Evolutionary conservation across 768 basidiomycete genomes (phyloP).

Genomic region (Grammothele lineata): DNA sequence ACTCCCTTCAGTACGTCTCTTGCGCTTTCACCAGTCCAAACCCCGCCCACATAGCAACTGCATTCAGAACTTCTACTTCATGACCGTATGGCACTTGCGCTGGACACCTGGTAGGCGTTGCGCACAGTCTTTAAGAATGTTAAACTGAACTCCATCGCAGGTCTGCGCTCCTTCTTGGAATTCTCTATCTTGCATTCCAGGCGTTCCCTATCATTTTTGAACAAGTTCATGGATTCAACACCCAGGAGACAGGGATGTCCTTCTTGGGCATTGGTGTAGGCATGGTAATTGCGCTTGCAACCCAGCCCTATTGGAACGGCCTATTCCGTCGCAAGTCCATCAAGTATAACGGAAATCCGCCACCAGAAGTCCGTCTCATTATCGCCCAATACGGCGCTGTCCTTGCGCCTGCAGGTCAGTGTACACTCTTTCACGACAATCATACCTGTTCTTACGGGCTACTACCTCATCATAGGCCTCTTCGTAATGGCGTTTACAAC

Average conservation of each 20-base stretch:
- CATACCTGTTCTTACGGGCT: conserved; percentile 8
- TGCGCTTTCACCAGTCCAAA: not conserved
- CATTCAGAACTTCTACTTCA: conserved; percentile 58
- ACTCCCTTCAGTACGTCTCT: conserved; percentile 63
- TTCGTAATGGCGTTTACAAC: conserved; percentile 57
- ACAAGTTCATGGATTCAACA: conserved; percentile 46
- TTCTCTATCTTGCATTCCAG: conserved; percentile 51
- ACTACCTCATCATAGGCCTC: conserved; percentile 29
- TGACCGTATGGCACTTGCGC: conserved; percentile 73
- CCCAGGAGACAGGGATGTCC: conserved; percentile 43
- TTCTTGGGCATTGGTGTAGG: conserved; percentile 51
- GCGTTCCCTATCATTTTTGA: conserved; percentile 52
- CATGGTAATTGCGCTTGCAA: conserved; percentile 34
- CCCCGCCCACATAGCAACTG: not conserved
- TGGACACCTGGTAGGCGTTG: conserved; percentile 71
- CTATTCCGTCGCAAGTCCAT: conserved; percentile 33
- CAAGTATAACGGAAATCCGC: conserved; percentile 42
- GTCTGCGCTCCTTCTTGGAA: conserved; percentile 38
- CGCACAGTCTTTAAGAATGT: too few relatives aligned
- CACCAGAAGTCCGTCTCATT: conserved; percentile 61
- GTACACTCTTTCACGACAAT: not conserved
- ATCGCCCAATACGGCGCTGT: conserved; percentile 69
- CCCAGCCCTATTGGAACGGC: conserved; percentile 44
- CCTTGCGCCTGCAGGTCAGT: conserved; percentile 40
- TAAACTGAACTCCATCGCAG: too few relatives aligned